These are phyloP conservation scores for Pichia occidentalis DNA, from an alignment of 805 yeast genomes.

Conservation along the genomic window DNA sequence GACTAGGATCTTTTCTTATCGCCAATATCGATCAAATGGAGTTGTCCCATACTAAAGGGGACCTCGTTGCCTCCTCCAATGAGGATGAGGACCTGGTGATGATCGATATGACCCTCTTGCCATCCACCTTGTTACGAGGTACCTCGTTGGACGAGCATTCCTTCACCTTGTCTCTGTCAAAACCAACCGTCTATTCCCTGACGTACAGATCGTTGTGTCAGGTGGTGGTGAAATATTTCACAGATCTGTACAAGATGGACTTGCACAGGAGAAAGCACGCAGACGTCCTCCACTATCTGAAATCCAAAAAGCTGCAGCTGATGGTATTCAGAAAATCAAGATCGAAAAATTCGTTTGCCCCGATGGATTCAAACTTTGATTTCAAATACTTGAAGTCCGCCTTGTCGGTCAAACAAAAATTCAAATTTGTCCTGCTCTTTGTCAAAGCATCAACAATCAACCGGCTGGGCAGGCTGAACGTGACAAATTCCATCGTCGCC, in stretches of 20 bases:
- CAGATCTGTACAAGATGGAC: not conserved
- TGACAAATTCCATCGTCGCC: slow-evolving; percentile 3
- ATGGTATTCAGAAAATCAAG: slow-evolving; percentile 8
- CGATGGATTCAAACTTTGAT: not conserved
- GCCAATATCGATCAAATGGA: too few species aligned
- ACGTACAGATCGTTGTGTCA: not conserved
- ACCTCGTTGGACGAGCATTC: not conserved
- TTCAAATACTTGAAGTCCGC: slow-evolving; percentile 3
- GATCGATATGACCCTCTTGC: too few species aligned
- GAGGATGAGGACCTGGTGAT: too few species aligned
- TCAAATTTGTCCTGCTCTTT: slow-evolving; percentile 6
- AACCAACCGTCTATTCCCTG: not conserved
- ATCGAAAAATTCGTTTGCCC: not conserved
- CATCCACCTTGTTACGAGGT: slow-evolving; percentile 7
- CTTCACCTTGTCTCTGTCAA: not conserved
- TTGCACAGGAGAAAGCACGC: not conserved
- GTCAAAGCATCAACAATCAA: slow-evolving; percentile 10
- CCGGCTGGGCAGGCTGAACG: not conserved
- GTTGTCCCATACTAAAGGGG: too few species aligned
- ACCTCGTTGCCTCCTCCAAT: too few species aligned
- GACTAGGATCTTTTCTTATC: too few species aligned
- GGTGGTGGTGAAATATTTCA: slow-evolving; percentile 1
- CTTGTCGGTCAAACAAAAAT: not conserved
- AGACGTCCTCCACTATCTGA: slow-evolving; percentile 9
- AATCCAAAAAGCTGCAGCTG: slow-evolving; percentile 11